Evolutionary conservation across 768 basidiomycete genomes (phyloP).

Genomic region (Pisolithus marmoratus): DNA sequence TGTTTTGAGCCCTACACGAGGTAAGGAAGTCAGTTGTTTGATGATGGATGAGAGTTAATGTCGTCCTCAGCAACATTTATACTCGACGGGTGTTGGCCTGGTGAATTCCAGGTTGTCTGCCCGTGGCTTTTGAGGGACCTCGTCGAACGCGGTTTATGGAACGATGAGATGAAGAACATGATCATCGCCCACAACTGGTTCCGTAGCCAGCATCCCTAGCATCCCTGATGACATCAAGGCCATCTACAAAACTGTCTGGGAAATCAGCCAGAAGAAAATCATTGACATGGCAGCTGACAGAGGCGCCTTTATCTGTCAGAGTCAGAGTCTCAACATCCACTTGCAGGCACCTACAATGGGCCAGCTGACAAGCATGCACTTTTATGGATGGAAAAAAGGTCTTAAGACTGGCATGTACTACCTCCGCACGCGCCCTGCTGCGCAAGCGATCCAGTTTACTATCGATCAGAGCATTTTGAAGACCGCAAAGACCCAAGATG

Average conservation of each 20-base stretch:
- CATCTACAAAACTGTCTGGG: conserved; percentile 99
- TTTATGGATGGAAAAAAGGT: conserved; percentile 99
- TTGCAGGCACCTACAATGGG: conserved; percentile 83
- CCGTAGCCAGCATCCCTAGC: conserved; percentile 77
- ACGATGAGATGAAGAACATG: conserved; percentile 99
- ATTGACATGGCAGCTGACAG: conserved; percentile 98
- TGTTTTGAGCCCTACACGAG: conserved; percentile 99
- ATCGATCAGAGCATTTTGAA: conserved; percentile 79
- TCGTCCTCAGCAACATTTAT: conserved; percentile 81
- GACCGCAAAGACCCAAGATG: conserved; percentile 34
- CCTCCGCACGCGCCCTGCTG: conserved; percentile 89
- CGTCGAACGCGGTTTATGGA: conserved; percentile 91
- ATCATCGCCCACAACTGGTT: conserved; percentile 96
- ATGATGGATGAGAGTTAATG: conserved; percentile 1
- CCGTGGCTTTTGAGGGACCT: conserved; percentile 99
- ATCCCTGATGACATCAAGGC: conserved; percentile 92
- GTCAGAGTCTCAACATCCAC: conserved; percentile 92
- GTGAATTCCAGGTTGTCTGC: conserved; percentile 99
- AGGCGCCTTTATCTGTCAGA: conserved; percentile 96
- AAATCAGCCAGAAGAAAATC: conserved; percentile 97
- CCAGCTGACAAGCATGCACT: conserved; percentile 94
- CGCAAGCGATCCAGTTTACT: conserved; percentile 97
- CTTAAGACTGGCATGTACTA: conserved; percentile 99
- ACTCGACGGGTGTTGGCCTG: conserved; percentile 98
- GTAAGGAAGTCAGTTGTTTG: conserved; percentile 31